Base-by-base conservation (phyloP, 371 early-diverging fungal species). In the Dipsacomyces acuminosporus region DNA sequence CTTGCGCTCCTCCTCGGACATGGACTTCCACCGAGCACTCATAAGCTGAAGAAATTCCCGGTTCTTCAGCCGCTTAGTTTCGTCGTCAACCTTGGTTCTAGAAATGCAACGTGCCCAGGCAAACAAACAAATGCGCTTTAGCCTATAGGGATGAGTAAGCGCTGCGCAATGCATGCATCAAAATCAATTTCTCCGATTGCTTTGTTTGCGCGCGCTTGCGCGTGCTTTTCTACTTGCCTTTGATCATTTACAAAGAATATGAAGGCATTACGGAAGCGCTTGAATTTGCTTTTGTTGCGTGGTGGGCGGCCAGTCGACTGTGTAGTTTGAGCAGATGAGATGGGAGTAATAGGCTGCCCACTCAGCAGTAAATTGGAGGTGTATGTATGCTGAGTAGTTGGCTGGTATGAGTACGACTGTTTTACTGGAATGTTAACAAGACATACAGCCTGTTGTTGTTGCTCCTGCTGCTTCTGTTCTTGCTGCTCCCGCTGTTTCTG, bases 251-350 rank as follows among this genome's bases (percentile, higher is more conserved):
- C 73, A 51, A 45, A 72, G 53, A 47, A 72, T 21, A 72, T 72
- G 45, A 69, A 72, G 23, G 73, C 70, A 18, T 72, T 72, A 30
- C 73, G 70, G 40, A 72, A 72, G 46, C 73, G 73, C 41, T 72
- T 72, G 40, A 70, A 72, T 35, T 63, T 72, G 66, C 56, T 69
- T 33, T 69, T 59, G 53, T 69, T 69, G 35, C 70, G 65, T 35
- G 70, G 56, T 8, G 59, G 51, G 9, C 66, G 66, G 8, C 54
- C 38, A 25, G 42, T 11, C 24, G 48, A 25, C 45, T 41, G 41
- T 25, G 24, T 22, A 9, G 35, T 42, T 30, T 8, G 24, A 26
- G 54, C 14, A 13, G 56, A 42, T 15, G 43, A n/a, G 1, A 43
- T 56, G 19, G 51, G 51, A 2, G 51, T 45, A 26, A 57, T 44